Evolutionary conservation across 2,329 filamentous ascomycete species (phyloP).

Genomic region (Microsporum ferrugineum): DNA sequence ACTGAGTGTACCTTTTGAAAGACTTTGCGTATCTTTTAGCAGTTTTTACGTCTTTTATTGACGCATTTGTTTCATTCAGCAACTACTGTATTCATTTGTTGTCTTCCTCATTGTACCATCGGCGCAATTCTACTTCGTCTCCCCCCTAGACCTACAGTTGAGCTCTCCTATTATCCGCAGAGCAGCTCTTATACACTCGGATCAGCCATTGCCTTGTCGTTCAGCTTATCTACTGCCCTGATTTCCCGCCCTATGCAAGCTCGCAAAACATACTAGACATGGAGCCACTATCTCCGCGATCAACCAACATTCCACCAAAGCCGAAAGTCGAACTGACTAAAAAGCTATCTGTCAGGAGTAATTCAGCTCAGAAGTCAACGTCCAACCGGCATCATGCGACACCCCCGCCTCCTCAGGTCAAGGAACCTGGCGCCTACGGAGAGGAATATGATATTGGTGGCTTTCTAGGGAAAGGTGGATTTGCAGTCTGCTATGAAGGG

Average conservation of each 20-base stretch:
- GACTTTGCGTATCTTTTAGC: background rate
- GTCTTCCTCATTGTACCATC: background rate
- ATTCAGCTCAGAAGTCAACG: slow-evolving; percentile 23
- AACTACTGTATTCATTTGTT: background rate
- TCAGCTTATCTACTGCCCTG: background rate
- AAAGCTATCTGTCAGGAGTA: slow-evolving; percentile 21
- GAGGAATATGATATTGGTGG: slow-evolving; percentile 37
- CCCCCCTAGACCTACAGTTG: background rate
- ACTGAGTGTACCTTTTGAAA: too few relatives aligned
- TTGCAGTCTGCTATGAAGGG: slow-evolving; percentile 42
- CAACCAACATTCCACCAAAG: slow-evolving; percentile 37
- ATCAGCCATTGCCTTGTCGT: background rate
- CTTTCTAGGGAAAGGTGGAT: slow-evolving; percentile 41
- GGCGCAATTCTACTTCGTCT: background rate
- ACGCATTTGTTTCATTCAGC: background rate
- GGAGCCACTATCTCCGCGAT: slow-evolving; percentile 38
- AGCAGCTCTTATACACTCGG: background rate
- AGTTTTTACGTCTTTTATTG: background rate
- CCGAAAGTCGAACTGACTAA: slow-evolving; percentile 30
- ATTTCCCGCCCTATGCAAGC: background rate
- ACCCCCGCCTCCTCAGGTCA: slow-evolving; percentile 34
- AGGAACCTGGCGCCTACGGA: slow-evolving; percentile 34
- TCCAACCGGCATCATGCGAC: slow-evolving; percentile 35
- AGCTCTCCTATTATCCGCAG: background rate
- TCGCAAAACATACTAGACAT: slow-evolving; percentile 4